Conservation (phyloP, 345 rosid species). For the Corchorus capsularis region DNA sequence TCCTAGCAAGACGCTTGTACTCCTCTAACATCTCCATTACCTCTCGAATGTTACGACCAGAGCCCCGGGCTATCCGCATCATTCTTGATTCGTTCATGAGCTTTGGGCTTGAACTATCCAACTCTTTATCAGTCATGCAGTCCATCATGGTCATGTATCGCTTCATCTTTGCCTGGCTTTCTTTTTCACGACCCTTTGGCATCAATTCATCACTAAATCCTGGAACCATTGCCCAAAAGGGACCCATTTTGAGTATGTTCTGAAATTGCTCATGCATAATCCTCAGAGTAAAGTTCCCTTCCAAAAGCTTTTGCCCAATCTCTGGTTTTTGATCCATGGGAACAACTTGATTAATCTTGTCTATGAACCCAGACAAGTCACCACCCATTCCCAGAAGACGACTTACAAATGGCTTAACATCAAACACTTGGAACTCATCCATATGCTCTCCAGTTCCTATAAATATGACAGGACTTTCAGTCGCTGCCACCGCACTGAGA, state of each 20-base stretch:
- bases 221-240: conserved; percentile 85
- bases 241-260: conserved; percentile 81
- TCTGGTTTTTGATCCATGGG: conserved; percentile 97
- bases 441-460: conserved; percentile 94
- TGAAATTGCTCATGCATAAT: conserved; percentile 91
- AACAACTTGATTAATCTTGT: conserved; percentile 92
- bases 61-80: conserved; percentile 81
- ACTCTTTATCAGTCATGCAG: conserved; percentile 94
- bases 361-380: conserved; percentile 94
- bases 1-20: conserved; percentile 78
- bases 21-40: conserved; percentile 92
- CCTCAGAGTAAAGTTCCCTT: conserved; percentile 86
- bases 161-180: conserved; percentile 91
- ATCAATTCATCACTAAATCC: conserved; percentile 83
- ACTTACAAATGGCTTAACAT: conserved; percentile 87
- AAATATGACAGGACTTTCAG: conserved; percentile 92
- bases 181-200: conserved; percentile 95
- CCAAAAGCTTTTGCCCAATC: conserved; percentile 88
- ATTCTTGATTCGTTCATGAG: conserved; percentile 72
- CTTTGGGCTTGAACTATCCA: conserved; percentile 84
- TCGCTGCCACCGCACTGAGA: conserved; percentile 98
- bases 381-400: conserved; percentile 79
- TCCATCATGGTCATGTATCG: conserved; percentile 98
- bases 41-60: conserved; percentile 72
- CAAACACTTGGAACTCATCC: conserved; percentile 93